Evolutionary conservation across 2,329 filamentous ascomycete genomes (phyloP).

Genomic region (Exserohilum turcica): DNA sequence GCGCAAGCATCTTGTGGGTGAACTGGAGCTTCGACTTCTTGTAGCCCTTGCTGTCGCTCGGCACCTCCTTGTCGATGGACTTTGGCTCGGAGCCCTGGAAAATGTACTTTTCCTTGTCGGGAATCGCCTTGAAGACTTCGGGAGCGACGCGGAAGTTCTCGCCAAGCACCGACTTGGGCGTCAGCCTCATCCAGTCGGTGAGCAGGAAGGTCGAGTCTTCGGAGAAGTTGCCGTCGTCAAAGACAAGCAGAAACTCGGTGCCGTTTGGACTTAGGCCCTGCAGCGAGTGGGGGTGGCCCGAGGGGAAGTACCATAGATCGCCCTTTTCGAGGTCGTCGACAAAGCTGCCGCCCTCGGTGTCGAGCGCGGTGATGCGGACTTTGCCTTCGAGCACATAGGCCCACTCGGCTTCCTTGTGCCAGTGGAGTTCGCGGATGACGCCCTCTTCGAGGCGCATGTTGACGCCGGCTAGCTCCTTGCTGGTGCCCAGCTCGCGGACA

Average conservation of each 20-base stretch:
- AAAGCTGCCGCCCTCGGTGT: slow-evolving; percentile 76
- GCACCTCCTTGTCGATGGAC: slow-evolving; percentile 68
- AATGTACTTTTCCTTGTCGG: slow-evolving; percentile 73
- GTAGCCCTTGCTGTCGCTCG: slow-evolving; percentile 61
- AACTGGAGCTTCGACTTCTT: slow-evolving; percentile 72
- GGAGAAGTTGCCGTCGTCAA: slow-evolving; percentile 64
- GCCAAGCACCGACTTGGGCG: slow-evolving; percentile 70
- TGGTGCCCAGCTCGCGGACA: slow-evolving; percentile 66
- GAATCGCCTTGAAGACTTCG: slow-evolving; percentile 71
- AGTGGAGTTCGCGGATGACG: slow-evolving; percentile 77
- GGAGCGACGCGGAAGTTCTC: slow-evolving; percentile 77
- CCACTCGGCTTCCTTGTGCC: slow-evolving; percentile 83
- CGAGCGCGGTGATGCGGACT: slow-evolving; percentile 73
- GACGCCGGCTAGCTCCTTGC: slow-evolving; percentile 73
- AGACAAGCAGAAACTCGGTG: slow-evolving; percentile 67
- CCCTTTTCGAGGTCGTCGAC: slow-evolving; percentile 77
- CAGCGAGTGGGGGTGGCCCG: slow-evolving; percentile 76
- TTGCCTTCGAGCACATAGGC: slow-evolving; percentile 73
- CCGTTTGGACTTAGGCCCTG: slow-evolving; percentile 72
- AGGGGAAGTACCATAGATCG: slow-evolving; percentile 82
- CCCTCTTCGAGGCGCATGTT: slow-evolving; percentile 78
- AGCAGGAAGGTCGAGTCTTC: slow-evolving; percentile 74
- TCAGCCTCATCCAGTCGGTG: slow-evolving; percentile 75
- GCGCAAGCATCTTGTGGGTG: slow-evolving; percentile 72
- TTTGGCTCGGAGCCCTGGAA: slow-evolving; percentile 71